These are phyloP conservation scores for Termitomyces sp. DNA, from an alignment of 768 basidiomycete species.

Conservation along the genomic window DNA sequence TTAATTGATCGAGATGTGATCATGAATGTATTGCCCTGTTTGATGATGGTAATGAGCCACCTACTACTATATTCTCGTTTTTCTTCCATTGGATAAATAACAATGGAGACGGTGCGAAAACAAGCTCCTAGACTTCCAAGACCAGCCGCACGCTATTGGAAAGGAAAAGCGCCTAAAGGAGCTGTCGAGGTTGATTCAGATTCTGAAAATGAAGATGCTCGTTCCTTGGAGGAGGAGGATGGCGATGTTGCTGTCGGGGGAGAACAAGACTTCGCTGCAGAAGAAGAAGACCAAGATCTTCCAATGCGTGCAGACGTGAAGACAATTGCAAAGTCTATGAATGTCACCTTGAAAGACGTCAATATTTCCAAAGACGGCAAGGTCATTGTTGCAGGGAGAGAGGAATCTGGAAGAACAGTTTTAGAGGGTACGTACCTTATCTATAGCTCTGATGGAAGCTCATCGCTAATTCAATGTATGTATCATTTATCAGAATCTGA, in stretches of 20 bases:
- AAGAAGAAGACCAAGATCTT: slow-evolving; percentile 36
- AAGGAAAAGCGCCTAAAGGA: slow-evolving; percentile 84
- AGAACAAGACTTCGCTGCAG: slow-evolving; percentile 46
- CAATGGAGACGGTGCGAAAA: slow-evolving; percentile 43
- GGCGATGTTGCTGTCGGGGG: slow-evolving; percentile 58
- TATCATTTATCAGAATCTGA: slow-evolving; percentile 32
- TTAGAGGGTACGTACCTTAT: slow-evolving; percentile 31
- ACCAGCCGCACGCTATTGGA: slow-evolving; percentile 85
- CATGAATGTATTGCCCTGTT: slow-evolving; percentile 5
- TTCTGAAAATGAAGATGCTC: slow-evolving; percentile 54
- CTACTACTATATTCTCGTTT: neutral
- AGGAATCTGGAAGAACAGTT: slow-evolving; percentile 72
- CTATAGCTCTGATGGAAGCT: slow-evolving; percentile 5
- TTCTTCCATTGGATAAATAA: neutral
- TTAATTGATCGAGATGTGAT: neutral
- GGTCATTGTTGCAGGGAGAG: slow-evolving; percentile 73
- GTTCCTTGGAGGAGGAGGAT: slow-evolving; percentile 35
- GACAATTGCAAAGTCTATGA: slow-evolving; percentile 50
- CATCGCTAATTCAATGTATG: neutral
- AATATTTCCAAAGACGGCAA: slow-evolving; percentile 76
- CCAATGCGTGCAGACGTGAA: slow-evolving; percentile 28
- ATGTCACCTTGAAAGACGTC: slow-evolving; percentile 72
- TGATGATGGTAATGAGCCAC: slow-evolving; percentile 10
- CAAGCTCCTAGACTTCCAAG: slow-evolving; percentile 72
- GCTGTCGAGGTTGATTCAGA: slow-evolving; percentile 53